Percentiles rank a stretch among this genome's conserved stretches.
phyloP scores from a whole-genome alignment of 1,284 basidiomycete genomes.

The Pseudozyma pruni region DNA sequence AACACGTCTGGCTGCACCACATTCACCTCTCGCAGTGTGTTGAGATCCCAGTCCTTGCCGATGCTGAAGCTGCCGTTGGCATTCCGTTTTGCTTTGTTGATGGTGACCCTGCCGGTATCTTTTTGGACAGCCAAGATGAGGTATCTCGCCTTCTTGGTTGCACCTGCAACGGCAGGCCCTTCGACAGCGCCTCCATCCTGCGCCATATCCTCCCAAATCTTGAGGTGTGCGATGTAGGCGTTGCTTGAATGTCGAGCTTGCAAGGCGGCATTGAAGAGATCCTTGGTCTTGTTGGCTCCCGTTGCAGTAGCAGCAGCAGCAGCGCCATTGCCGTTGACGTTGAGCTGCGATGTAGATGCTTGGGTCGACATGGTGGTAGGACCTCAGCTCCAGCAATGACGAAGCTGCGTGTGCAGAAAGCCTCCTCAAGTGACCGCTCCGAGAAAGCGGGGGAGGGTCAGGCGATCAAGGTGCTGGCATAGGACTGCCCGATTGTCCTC shows the following conservation, averaged over 20 bases:
- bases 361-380: conserved; percentile 21
- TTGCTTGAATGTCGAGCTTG: conserved; percentile 54
- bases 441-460: neutral
- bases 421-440: too few species aligned
- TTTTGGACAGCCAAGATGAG: conserved; percentile 60
- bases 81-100: conserved; percentile 93
- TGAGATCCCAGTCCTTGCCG: conserved; percentile 93
- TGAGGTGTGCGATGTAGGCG: conserved; percentile 65
- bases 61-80: conserved; percentile 94
- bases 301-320: neutral
- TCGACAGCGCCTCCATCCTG: conserved; percentile 24
- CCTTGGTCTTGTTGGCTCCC: conserved; percentile 47
- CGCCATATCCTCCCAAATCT: conserved; percentile 61
- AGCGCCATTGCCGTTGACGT: conserved; percentile 16
- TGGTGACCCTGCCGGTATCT: conserved; percentile 56
- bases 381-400: neutral
- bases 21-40: conserved; percentile 82
- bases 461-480: conserved; percentile 1
- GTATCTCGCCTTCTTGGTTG: conserved; percentile 61
- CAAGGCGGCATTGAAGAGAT: conserved; percentile 62
- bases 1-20: conserved; percentile 71
- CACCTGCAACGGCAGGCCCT: neutral
- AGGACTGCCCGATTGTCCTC: neutral
- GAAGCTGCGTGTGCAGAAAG: neutral
- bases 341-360: conserved; percentile 20